Percentiles rank a stretch among this genome's conserved stretches.
These are phyloP conservation scores for Podospora bellae-mahoneyi DNA, from an alignment of 495 filamentous ascomycete genomes.

Conservation along the genomic window DNA sequence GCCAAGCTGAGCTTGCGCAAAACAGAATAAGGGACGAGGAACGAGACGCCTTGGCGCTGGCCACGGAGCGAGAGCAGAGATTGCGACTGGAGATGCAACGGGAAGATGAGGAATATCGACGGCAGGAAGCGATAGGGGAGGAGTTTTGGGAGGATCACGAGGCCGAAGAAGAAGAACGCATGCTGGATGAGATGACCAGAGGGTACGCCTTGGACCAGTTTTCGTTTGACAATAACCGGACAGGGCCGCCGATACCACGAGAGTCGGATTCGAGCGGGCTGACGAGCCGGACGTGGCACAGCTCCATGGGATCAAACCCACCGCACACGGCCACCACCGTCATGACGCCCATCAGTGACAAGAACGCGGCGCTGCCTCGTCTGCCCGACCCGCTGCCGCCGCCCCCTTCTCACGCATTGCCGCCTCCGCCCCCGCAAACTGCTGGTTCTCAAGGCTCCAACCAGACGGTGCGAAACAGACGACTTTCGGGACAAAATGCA, in stretches of 20 bases:
- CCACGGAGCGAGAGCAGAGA: slow-evolving; percentile 51
- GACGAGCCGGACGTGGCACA: slow-evolving; percentile 83
- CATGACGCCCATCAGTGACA: slow-evolving; percentile 75
- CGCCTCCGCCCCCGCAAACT: slow-evolving; percentile 33
- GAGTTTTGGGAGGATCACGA: slow-evolving; percentile 64
- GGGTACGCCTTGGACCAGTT: slow-evolving; percentile 87
- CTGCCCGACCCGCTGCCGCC: slow-evolving; percentile 37
- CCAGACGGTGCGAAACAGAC: slow-evolving; percentile 68
- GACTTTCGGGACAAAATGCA: slow-evolving; percentile 72
- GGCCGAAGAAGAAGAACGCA: slow-evolving; percentile 83
- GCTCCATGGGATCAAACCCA: slow-evolving; percentile 74
- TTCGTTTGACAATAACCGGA: slow-evolving; percentile 63
- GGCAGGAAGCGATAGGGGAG: slow-evolving; percentile 25
- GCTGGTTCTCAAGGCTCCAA: slow-evolving; percentile 32
- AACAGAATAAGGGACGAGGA: slow-evolving; percentile 77
- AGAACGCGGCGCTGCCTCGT: slow-evolving; percentile 39
- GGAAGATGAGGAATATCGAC: slow-evolving; percentile 38
- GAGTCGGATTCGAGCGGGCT: slow-evolving; percentile 86
- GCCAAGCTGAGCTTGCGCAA: slow-evolving; percentile 68
- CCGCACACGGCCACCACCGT: slow-evolving; percentile 63
- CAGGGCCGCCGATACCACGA: slow-evolving; percentile 74
- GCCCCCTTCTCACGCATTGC: slow-evolving; percentile 33
- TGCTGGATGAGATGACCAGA: slow-evolving; percentile 88
- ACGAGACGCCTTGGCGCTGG: slow-evolving; percentile 64
- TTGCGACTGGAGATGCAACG: slow-evolving; percentile 38